Evolutionary conservation across 768 basidiomycete genomes (phyloP).

Genomic region (Boletus huronensis): DNA sequence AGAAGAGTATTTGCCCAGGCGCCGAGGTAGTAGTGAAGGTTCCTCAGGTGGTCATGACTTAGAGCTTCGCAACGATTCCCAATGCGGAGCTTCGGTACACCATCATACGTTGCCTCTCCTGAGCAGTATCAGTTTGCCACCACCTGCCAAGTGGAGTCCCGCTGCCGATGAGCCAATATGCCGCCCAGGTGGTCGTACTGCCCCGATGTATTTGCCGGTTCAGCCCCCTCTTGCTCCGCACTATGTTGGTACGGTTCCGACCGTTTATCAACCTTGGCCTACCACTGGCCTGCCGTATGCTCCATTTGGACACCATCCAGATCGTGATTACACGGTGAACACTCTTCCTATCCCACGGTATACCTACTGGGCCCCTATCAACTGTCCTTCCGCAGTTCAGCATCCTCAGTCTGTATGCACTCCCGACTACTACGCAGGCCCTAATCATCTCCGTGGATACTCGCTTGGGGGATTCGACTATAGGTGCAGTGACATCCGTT

Average conservation of each 20-base stretch:
- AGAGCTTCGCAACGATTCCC: conserved; percentile 1
- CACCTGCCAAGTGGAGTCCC: conserved; percentile 81
- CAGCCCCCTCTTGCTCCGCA: conserved; percentile 46
- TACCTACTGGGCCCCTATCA: conserved; percentile 21
- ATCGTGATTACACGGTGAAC: conserved; percentile 15
- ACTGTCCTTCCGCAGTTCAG: conserved; percentile 40
- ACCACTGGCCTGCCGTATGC: conserved; percentile 11
- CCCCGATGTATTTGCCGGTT: conserved; percentile 62
- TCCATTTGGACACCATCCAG: conserved; percentile 20
- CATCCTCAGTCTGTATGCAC: conserved; percentile 58
- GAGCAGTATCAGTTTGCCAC: conserved; percentile 46
- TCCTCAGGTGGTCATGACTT: conserved; percentile 1
- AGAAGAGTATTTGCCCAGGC: conserved; percentile 76
- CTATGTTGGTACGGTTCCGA: conserved; percentile 31
- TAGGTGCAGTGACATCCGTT: conserved; percentile 43
- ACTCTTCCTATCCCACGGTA: conserved; percentile 15
- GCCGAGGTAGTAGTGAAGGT: conserved; percentile 38
- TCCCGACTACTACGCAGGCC: conserved; percentile 44
- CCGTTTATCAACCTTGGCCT: conserved; percentile 31
- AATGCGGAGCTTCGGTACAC: neutral
- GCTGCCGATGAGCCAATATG: conserved; percentile 73
- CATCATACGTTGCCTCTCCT: conserved; percentile 10
- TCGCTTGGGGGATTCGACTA: conserved; percentile 59
- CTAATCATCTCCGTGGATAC: conserved; percentile 55
- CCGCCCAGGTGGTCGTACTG: conserved; percentile 48